phyloP scores from a whole-genome alignment of 2,329 filamentous ascomycete genomes.

The Coniochaeta sp. region DNA sequence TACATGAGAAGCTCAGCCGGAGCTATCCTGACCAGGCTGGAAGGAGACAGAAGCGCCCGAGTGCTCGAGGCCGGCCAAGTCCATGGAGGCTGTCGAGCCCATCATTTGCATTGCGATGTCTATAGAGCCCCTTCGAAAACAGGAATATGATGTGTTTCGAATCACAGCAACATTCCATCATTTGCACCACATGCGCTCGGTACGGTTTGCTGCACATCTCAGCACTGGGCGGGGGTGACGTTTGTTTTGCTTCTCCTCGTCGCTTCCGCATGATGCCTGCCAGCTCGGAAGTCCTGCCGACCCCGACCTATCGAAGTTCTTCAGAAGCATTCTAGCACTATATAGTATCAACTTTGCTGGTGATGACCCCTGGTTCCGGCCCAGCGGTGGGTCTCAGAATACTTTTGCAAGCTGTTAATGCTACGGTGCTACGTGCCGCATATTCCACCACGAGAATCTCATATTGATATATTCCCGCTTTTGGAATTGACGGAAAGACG shows the following conservation, averaged over 20 bases:
- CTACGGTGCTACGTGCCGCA: neutral
- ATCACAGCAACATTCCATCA: too few species aligned
- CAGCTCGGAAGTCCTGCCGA: neutral
- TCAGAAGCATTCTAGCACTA: neutral
- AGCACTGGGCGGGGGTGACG: too few species aligned
- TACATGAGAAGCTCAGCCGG: neutral
- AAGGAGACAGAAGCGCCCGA: neutral
- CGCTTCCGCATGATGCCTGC: neutral
- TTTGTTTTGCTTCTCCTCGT: too few species aligned
- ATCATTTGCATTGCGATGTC: neutral
- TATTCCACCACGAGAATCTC: conserved; percentile 1
- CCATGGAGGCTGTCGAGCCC: neutral
- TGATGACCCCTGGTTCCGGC: neutral
- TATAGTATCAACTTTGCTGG: neutral
- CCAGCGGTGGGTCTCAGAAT: neutral
- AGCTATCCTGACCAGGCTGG: neutral
- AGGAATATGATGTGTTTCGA: too few species aligned
- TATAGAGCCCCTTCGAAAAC: too few species aligned
- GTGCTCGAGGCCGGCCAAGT: neutral
- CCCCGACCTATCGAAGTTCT: neutral
- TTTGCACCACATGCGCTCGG: too few species aligned
- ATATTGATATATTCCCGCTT: conserved; percentile 6
- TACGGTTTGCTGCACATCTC: too few species aligned
- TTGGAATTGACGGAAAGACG: conserved; percentile 12
- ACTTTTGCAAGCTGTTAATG: neutral